Evolutionary conservation across 257 asterid genomes (phyloP).

Genomic region (Linaria vulgaris): DNA sequence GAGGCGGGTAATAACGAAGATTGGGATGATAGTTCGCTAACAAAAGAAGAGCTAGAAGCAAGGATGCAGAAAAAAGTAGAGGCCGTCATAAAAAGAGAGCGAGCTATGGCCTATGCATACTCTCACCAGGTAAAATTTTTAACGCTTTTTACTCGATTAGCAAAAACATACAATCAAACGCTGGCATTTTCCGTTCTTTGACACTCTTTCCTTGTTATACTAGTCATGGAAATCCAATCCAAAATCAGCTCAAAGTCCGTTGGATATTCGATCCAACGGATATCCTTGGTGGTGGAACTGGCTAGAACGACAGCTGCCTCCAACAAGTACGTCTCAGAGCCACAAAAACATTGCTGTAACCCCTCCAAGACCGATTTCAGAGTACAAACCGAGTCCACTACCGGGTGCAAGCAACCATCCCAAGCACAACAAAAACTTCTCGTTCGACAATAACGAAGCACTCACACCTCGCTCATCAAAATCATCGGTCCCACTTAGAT

Average conservation of each 20-base stretch:
- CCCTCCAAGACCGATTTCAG: constrained; percentile 62
- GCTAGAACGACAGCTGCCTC: constrained; percentile 75
- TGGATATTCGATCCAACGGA: constrained; percentile 55
- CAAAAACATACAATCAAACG: not conserved
- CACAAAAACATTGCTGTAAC: constrained; percentile 41
- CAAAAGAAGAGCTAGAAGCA: constrained; percentile 77
- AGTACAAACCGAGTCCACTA: constrained; percentile 60
- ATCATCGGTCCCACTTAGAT: constrained; percentile 58
- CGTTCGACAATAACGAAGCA: constrained; percentile 49
- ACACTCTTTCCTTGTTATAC: constrained; percentile 11
- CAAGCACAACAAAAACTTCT: constrained; percentile 27
- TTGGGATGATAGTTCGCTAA: constrained; percentile 85
- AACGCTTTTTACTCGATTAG: not conserved
- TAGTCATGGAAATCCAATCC: constrained; percentile 74
- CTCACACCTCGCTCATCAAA: constrained; percentile 72
- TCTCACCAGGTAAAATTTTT: constrained; percentile 65
- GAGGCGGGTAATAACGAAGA: constrained; percentile 59
- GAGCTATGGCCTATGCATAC: constrained; percentile 93
- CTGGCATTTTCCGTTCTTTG: not conserved
- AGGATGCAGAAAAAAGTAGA: constrained; percentile 68
- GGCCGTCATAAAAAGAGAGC: constrained; percentile 86
- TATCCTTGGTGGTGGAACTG: constrained; percentile 99
- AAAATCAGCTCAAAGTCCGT: constrained; percentile 38
- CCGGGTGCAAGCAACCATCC: constrained; percentile 28
- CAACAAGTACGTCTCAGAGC: constrained; percentile 37